These are phyloP conservation scores for Rhizophagus clarus DNA, from an alignment of 192 early-diverging fungal species.

Conservation along the genomic window DNA sequence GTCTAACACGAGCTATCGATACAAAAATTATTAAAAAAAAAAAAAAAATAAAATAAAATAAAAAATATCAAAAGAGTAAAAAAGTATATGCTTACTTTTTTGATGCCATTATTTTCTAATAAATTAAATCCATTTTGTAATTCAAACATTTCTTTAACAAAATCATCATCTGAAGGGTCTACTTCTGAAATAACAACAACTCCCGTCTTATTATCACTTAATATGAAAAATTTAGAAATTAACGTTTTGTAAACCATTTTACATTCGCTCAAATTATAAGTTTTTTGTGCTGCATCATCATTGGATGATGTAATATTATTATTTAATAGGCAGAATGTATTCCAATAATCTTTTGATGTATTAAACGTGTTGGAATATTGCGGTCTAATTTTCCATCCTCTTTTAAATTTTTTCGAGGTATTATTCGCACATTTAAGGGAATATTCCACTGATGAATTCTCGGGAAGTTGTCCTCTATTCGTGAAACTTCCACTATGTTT, in stretches of 20 bases:
- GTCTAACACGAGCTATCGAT: neutral
- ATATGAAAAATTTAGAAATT: neutral
- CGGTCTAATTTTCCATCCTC: neutral
- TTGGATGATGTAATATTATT: neutral
- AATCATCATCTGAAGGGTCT: neutral
- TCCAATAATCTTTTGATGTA: neutral
- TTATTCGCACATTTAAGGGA: too few relatives aligned
- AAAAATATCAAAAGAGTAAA: neutral
- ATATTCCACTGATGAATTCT: neutral
- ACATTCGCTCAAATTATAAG: neutral
- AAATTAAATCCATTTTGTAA: neutral
- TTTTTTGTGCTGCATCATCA: neutral
- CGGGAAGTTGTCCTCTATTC: neutral
- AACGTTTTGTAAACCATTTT: neutral
- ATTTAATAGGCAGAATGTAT: neutral
- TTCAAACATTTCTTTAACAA: neutral
- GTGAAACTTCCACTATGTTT: neutral
- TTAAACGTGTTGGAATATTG: neutral
- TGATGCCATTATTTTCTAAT: neutral
- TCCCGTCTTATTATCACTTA: neutral
- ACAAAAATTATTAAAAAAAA: neutral
- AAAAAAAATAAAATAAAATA: too few relatives aligned
- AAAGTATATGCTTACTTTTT: neutral
- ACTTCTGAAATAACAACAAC: neutral
- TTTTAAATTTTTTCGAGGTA: too few relatives aligned